Percentiles rank a stretch among this genome's conserved stretches.
phyloP scores from a whole-genome alignment of 306 rosid species.

The Ziziphus jujuba region DNA sequence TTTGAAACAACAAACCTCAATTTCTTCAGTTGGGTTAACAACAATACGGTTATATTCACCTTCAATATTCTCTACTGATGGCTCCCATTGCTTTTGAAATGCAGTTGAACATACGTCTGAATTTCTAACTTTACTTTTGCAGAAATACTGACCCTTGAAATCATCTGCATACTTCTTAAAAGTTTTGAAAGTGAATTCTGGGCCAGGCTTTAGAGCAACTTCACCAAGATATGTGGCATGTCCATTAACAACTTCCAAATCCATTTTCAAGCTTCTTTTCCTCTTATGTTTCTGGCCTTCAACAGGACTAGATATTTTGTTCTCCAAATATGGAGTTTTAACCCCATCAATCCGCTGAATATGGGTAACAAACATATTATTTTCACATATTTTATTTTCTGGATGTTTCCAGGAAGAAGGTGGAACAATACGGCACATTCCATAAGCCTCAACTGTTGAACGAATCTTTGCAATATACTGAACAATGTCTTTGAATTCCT shows the following conservation, averaged over 20 bases:
- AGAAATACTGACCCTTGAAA: conserved; percentile 67
- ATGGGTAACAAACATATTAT: conserved; percentile 48
- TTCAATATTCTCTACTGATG: conserved; percentile 70
- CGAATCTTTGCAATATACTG: conserved; percentile 67
- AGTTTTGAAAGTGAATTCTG: conserved; percentile 53
- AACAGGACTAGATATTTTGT: conserved; percentile 17
- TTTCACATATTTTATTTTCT: conserved; percentile 47
- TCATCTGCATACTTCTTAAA: conserved; percentile 76
- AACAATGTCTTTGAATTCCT: conserved; percentile 76
- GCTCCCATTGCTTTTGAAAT: conserved; percentile 48
- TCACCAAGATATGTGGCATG: conserved; percentile 30
- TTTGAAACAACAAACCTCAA: conserved; percentile 55
- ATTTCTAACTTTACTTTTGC: conserved; percentile 27
- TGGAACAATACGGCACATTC: conserved; percentile 87
- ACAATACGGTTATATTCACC: conserved; percentile 72
- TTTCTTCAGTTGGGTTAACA: conserved; percentile 79
- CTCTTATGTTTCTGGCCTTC: conserved; percentile 37
- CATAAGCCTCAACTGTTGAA: conserved; percentile 59
- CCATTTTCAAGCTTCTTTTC: conserved; percentile 43
- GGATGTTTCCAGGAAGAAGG: conserved; percentile 70
- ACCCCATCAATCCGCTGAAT: conserved; percentile 69
- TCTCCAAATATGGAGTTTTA: conserved; percentile 37
- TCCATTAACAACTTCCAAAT: conserved; percentile 27
- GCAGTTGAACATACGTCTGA: conserved; percentile 29
- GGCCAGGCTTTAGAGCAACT: conserved; percentile 44